Evolutionary conservation across 768 basidiomycete species (phyloP), one percentile per base, ranked within the genome.

Genomic region (Tricholoma hemisulphureum): DNA sequence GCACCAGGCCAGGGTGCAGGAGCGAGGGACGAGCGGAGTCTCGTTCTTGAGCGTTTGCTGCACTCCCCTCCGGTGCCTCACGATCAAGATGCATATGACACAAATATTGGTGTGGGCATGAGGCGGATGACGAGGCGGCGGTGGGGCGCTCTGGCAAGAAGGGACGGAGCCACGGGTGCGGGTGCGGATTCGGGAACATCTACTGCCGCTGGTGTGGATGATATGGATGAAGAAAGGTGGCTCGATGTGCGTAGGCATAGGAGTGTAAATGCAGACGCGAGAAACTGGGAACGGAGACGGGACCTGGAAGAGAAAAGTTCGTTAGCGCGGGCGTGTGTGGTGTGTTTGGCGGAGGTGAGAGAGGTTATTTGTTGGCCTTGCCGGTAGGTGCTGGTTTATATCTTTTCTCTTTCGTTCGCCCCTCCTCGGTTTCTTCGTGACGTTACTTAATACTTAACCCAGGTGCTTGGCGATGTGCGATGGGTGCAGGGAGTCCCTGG

Each of bases 361-460:
- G 83, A 88, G 65, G 80, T 92, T 57, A 88, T 92, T 51, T 91
- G 88, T 64, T 92, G 89, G 89, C 89, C 89, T n/a, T 91, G 89
- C 68, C 82, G 89, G 87, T 89, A 59, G 21, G 78, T 59, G 57
- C 26, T 3, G 4, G 14, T 37, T 14, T 26, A 26, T 35, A 3
- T 49, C 14, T 20, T 51, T 69, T 64, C 35, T 39, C 20, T 29
- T 9, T 13, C 14, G 26, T 67, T 18, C 21, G 8, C 53, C 35
- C 13, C 16, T 43, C 14, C 14, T 34, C n/a, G n/a, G n/a, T 14
- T 45, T 45, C 16, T 11, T 13, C 16, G 2, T 11, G 3, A 24
- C 11, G 3, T 45, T 45, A 6, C 13, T 24, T 57, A 35, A 31
- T 46, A 4, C 24, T 43, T 24, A 20, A 3, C 26, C 16, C 55